A percentile compares a stretch with the other conserved stretches of the same genome.
Evolutionary conservation across 345 rosid genomes (phyloP).

Genomic region (Gossypium thurberi): DNA sequence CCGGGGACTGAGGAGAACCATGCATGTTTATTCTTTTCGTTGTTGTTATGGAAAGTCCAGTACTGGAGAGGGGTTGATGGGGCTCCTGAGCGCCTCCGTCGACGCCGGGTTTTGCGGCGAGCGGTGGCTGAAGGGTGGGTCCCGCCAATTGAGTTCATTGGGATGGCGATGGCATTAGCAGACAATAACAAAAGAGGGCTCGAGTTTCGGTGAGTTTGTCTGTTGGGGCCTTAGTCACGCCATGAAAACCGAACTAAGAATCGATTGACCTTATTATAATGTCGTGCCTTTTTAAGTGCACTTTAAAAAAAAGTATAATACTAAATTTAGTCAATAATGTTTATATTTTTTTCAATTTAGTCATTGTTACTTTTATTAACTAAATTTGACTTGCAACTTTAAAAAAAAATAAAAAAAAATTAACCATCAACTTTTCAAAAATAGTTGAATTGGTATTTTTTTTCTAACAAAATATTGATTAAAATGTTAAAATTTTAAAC

Average conservation of each 20-base stretch:
- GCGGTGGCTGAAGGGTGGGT: conserved; percentile 2
- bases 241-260: not conserved
- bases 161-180: not conserved
- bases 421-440: too few species aligned
- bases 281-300: not conserved
- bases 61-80: conserved; percentile 19
- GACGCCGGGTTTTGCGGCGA: not conserved
- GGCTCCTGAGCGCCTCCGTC: conserved; percentile 5
- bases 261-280: not conserved
- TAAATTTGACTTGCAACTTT: too few species aligned
- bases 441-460: too few species aligned
- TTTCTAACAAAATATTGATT: too few species aligned
- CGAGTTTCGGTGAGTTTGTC: conserved; percentile 11
- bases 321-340: too few species aligned
- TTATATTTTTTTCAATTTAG: too few species aligned
- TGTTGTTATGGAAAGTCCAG: conserved; percentile 15
- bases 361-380: too few species aligned
- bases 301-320: not conserved
- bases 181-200: not conserved
- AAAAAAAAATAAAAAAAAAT: too few species aligned
- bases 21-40: not conserved
- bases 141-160: conserved; percentile 22
- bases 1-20: not conserved
- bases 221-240: not conserved
- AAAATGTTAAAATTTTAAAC: too few species aligned